Conservation (phyloP, 75 land plant genomes). For the Cunninghamia lanceolata region DNA sequence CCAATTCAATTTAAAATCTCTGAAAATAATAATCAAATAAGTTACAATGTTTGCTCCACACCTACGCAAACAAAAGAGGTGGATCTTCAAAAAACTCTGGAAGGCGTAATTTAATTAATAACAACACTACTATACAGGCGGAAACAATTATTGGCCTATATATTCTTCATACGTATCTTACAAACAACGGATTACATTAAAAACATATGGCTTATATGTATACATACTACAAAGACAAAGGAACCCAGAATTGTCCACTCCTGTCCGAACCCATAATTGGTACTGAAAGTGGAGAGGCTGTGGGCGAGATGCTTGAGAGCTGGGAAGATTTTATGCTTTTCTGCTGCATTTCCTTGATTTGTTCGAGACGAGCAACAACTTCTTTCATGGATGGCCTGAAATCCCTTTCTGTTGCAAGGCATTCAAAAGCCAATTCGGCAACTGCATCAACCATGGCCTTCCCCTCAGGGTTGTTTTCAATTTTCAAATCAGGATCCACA, state of each 20-base stretch:
- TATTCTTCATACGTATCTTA: too few relatives aligned
- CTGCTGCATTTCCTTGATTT: not conserved
- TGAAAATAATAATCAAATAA: too few relatives aligned
- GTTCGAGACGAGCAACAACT: slow-evolving; percentile 12
- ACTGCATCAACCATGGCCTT: slow-evolving; percentile 24
- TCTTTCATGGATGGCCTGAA: slow-evolving; percentile 32
- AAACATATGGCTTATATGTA: too few relatives aligned
- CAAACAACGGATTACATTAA: too few relatives aligned
- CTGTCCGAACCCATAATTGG: not conserved
- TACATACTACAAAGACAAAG: too few relatives aligned
- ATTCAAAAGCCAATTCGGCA: slow-evolving; percentile 30
- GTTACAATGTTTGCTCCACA: too few relatives aligned
- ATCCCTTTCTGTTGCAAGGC: slow-evolving; percentile 31
- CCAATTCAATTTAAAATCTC: too few relatives aligned
- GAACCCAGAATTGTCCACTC: not conserved
- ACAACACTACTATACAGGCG: too few relatives aligned
- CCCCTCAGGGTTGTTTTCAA: not conserved
- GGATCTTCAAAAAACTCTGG: too few relatives aligned
- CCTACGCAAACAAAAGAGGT: too few relatives aligned
- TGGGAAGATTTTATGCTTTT: not conserved
- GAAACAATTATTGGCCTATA: too few relatives aligned
- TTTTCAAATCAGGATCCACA: slow-evolving; percentile 32
- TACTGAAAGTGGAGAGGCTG: not conserved
- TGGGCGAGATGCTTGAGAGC: not conserved
- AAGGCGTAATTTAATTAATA: too few relatives aligned